A percentile compares a stretch with the other conserved stretches of the same genome.
Evolutionary conservation across 192 early-diverging fungal genomes (phyloP).

Genomic region (Funneliformis geosporum): DNA sequence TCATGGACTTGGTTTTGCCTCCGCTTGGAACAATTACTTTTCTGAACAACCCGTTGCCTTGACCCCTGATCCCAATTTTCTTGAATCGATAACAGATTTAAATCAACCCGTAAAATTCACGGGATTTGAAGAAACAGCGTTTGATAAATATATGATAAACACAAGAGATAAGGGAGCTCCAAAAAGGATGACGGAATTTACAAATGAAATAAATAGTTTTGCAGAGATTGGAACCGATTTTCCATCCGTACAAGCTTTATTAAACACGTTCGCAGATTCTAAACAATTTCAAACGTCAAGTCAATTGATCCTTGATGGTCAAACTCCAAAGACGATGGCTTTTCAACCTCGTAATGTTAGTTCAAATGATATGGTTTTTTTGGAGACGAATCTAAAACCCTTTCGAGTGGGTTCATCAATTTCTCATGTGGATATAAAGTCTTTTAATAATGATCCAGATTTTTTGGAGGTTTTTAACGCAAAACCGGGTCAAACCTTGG

Average conservation of each 20-base stretch:
- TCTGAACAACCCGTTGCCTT: neutral
- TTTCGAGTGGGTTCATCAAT: conserved; percentile 39
- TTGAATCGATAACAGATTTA: conserved; percentile 33
- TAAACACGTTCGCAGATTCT: neutral
- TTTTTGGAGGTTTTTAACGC: conserved; percentile 41
- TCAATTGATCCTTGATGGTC: neutral
- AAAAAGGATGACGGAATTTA: neutral
- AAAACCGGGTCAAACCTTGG: conserved; percentile 35
- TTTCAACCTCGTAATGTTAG: neutral
- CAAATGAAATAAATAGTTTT: conserved; percentile 1
- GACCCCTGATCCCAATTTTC: neutral
- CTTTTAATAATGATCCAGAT: conserved; percentile 33
- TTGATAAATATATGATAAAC: conserved; percentile 28
- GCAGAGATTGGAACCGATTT: neutral
- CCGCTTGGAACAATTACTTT: conserved; percentile 35
- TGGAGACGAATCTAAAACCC: conserved; percentile 42
- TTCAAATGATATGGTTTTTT: neutral
- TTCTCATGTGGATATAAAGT: conserved; percentile 37
- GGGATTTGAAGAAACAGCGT: conserved; percentile 14
- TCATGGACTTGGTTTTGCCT: conserved; percentile 47
- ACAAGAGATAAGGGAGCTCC: neutral
- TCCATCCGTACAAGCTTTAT: neutral
- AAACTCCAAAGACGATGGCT: neutral
- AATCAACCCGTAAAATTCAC: neutral
- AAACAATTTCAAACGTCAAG: neutral